Base-by-base conservation (phyloP, 2,329 filamentous ascomycete species). In the Paecilomyces variotii region DNA sequence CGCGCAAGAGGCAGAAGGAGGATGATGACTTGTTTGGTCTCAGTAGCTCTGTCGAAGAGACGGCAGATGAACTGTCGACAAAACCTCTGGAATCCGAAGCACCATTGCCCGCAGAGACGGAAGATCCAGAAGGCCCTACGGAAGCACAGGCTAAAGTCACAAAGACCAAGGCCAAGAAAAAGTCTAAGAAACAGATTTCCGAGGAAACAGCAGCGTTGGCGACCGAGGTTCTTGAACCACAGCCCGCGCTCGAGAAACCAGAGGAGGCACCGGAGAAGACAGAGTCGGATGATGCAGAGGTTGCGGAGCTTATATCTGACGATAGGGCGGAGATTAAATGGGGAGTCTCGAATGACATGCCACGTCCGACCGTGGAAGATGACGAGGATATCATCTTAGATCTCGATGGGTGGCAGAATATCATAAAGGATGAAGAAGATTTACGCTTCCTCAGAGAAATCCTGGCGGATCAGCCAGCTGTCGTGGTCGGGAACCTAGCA, bases 1-100 rank as follows among this genome's bases (percentile, higher is more conserved):
- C 87, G 53, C 84, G 89, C 55, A 94, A 96, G 73, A 85, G 90
- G 54, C 88, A 87, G 66, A 93, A 91, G 77, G 91, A 90, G 70
- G 89, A 92, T 59, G 89, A 93, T 65, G 89, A 91, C 65, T 79
- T 93, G 4, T 91, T 91, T 68, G 86, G 84, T 12, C 79, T 88
- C 52, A 83, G 81, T 71, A 76, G 79, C 50, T 75, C 79, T 26
- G 77, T 82, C 12, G 79, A 82, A 55, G 82, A 86, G 10, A 70
- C 76, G 3, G 78, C 81, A 59, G 79, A 80, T 58, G 79, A 80
- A 7, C 73, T 79, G 32, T 75, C 81, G 24, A 77, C 82, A 28
- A 73, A 76, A 49, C 67, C 68, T 34, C 64, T 67, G 56, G 68
- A 72, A 59, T 68, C 70, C 14, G 71, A 74, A 45, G 66, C 72